Evolutionary conservation across 192 early-diverging fungal genomes (phyloP), one percentile per base, ranked within the genome.

Genomic region (Oehlia diaphana): DNA sequence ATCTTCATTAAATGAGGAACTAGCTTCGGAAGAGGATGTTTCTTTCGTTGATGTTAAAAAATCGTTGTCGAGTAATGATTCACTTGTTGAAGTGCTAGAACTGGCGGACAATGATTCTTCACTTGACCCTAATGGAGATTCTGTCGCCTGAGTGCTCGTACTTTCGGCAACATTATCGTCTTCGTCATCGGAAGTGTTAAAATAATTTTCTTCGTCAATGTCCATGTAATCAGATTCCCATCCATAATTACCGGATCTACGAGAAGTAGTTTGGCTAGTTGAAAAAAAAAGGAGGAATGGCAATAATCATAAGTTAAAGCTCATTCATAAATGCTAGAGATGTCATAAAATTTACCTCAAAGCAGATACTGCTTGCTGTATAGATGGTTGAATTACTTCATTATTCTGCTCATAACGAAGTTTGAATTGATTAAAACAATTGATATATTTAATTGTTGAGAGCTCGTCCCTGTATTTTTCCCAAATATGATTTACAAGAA

Each of bases 181-280:
- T 74, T 92, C 91, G 19, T 92, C 92, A n/a, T 91, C 90, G 1
- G 86, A 86, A 9, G 89, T 82, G 61, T 95, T 89, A 80, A 97
- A 93, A 78, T 95, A 97, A 5, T 92, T 92, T 67, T 97, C 94
- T 69, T 97, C 94, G 35, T 88, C 89, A 31, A 92, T 90, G 78
- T 96, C 93, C 3, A 90, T 82, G 1, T 86, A 83, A 21, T 85
- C 83, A 2, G 87, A 86, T 31, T 82, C 81, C 88, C 90, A 92
- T 26, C 77, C 83, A 63, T 79, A 82, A 35, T 31, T 26, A 74
- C 73, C 73, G 9, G 21, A 47, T 63, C 10, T 86, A 85, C 37
- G 37, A 4, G 21, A n/a, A 4, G 33, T 44, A 9, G 19, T 70
- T 70, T 70, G 68, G 44, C 68, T 70, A 37, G 21, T 65, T 10